Conservation (phyloP, 2,329 filamentous ascomycete genomes). For the Colletotrichum somersetense region DNA sequence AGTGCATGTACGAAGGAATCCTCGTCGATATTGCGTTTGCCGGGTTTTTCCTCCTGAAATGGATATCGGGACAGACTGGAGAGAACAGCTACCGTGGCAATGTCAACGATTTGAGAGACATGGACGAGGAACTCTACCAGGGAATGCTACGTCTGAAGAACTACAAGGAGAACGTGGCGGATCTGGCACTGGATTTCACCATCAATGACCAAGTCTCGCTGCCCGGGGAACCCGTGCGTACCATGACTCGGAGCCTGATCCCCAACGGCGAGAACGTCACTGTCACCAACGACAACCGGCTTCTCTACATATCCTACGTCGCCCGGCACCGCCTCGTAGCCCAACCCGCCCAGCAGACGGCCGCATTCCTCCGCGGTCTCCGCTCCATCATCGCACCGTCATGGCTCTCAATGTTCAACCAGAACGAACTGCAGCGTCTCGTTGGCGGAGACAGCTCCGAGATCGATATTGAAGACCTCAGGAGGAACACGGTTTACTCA, state of each 20-base stretch:
- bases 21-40: slow-evolving; percentile 94
- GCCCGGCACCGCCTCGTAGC: slow-evolving; percentile 86
- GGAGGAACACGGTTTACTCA: slow-evolving; percentile 86
- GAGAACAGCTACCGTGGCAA: slow-evolving; percentile 87
- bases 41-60: slow-evolving; percentile 95
- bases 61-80: slow-evolving; percentile 77
- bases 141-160: slow-evolving; percentile 88
- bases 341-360: slow-evolving; percentile 85
- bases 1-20: slow-evolving; percentile 97
- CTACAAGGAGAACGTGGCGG: slow-evolving; percentile 82
- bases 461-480: slow-evolving; percentile 89
- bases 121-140: slow-evolving; percentile 91
- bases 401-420: slow-evolving; percentile 99
- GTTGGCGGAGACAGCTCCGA: slow-evolving; percentile 88
- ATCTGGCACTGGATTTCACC: slow-evolving; percentile 89
- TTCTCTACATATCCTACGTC: slow-evolving; percentile 94
- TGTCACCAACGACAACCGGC: slow-evolving; percentile 92
- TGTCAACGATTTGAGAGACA: slow-evolving; percentile 91
- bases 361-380: slow-evolving; percentile 88
- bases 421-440: slow-evolving; percentile 91
- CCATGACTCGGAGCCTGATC: slow-evolving; percentile 80
- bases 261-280: slow-evolving; percentile 79
- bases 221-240: slow-evolving; percentile 63
- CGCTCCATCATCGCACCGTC: slow-evolving; percentile 88
- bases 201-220: slow-evolving; percentile 77